Evolutionary conservation across 163 green algal species (phyloP).

Genomic region (Scenedesmus sp.): DNA sequence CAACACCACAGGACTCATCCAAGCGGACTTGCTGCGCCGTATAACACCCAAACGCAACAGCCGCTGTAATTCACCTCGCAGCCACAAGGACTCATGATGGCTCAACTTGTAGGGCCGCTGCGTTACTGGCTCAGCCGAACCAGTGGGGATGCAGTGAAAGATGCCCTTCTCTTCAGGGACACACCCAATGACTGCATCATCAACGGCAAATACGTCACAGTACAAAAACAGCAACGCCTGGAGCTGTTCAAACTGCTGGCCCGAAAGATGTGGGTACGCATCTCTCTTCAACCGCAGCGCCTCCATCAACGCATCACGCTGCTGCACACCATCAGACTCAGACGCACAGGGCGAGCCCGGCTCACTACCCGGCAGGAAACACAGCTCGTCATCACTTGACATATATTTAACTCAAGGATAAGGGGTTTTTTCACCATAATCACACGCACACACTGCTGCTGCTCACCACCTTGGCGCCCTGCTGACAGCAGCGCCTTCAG

Average conservation of each 20-base stretch:
- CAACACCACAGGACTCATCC: constrained; percentile 36
- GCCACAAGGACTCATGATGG: constrained; percentile 21
- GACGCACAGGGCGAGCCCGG: no score
- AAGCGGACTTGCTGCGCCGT: not conserved
- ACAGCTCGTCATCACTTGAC: no score
- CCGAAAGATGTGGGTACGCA: not conserved
- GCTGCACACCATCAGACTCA: no score
- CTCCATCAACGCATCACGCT: not conserved
- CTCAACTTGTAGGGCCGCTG: constrained; percentile 48
- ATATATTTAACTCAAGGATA: no score
- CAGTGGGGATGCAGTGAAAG: constrained; percentile 35
- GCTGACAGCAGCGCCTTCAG: no score
- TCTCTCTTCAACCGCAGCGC: not conserved
- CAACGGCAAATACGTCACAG: constrained; percentile 13
- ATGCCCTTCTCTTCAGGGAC: constrained; percentile 2
- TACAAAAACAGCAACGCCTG: not conserved
- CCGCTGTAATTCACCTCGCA: constrained; percentile 13
- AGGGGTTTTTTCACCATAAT: no score
- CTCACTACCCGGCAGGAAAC: no score
- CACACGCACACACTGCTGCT: no score
- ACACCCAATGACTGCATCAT: constrained; percentile 26
- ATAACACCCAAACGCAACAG: constrained; percentile 42
- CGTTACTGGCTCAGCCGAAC: not conserved
- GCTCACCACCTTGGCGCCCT: no score
- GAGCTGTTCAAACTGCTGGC: constrained; percentile 14